Base-by-base conservation (phyloP, 352 stramenopile genomes). In the Phytophthora pisi region DNA sequence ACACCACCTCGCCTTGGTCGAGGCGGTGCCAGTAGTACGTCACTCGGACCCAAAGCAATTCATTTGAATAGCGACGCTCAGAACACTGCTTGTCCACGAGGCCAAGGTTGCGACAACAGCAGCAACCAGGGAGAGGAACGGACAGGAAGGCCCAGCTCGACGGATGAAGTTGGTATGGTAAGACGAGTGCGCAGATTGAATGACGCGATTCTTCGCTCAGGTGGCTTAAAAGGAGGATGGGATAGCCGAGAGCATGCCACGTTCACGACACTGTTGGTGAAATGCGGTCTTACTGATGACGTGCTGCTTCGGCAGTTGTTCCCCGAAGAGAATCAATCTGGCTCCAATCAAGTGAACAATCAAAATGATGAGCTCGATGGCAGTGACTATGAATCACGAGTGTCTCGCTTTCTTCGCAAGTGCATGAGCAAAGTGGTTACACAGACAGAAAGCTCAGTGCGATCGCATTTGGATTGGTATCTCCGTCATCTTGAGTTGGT, bases 391-490 rank as follows among this genome's bases (percentile, higher is more conserved):
- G 81, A 90, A 54, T 70, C 73, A 4, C 34, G 65, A 18, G 74
- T 90, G 4, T 74, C 81, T 23, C 61, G 70, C 4, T 89, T 84
- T 40, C 47, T 92, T 34, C 71, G 73, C 13, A 87, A 79, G 54
- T 90, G 79, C 61, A 78, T 81, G 24, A 73, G 72, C 7, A 76
- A 73, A 16, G 38, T 92, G 46, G 72, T 89, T 11, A 92, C 81
- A 10, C 73, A 86, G 58, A 82, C 70, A 3, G 56, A 77, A n/a
- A 77, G 75, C 31, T 77, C 79, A 8, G 62, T 95, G n/a, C 76
- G 82, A 0, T 78, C 66, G 15, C 86, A 95, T 65, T 78, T 89
- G 15, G 69, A 86, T 11, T 95, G 86, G 86, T 92, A 92, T 61
- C 30, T 90, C 18, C 60, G 60, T 9, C 75, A 93, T 20, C 42